phyloP scores from a whole-genome alignment of 2,329 filamentous ascomycete genomes.

The Penicillium sp. region DNA sequence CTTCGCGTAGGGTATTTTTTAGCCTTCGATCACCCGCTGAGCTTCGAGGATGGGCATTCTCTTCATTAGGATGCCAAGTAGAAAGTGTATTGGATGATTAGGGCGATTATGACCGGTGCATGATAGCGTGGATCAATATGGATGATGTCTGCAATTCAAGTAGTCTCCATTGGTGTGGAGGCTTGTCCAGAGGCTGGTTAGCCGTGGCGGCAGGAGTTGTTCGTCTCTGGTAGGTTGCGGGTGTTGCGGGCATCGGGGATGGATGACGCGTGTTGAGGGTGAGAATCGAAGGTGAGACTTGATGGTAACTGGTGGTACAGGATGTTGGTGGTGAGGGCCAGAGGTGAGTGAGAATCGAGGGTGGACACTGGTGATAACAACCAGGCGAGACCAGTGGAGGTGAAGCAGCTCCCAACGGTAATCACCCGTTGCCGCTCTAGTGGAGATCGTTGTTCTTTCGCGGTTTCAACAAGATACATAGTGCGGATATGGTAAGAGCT shows the following conservation, averaged over 20 bases:
- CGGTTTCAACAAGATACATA: not conserved
- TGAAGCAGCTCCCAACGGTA: not conserved
- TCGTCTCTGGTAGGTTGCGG: not conserved
- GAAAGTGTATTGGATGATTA: not conserved
- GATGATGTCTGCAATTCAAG: slow-evolving; percentile 5
- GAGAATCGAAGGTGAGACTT: not conserved
- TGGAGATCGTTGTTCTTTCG: not conserved
- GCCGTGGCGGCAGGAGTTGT: slow-evolving; percentile 3
- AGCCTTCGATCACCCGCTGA: not conserved
- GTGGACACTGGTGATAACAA: slow-evolving; percentile 7
- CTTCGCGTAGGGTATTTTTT: not conserved
- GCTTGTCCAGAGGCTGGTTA: not conserved
- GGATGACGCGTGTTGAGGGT: not conserved
- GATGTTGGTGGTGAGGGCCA: not conserved
- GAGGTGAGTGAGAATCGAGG: slow-evolving; percentile 1
- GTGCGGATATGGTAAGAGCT: not conserved
- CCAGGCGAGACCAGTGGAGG: not conserved
- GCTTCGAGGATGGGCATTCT: slow-evolving; percentile 4
- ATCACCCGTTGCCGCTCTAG: not conserved
- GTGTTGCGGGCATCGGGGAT: slow-evolving; percentile 2
- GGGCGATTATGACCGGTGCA: not conserved
- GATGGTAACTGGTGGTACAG: not conserved
- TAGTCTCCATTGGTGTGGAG: not conserved
- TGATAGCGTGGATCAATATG: not conserved
- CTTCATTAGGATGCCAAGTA: not conserved